Percentiles rank a stretch among this genome's conserved stretches.
Evolutionary conservation across 2,329 filamentous ascomycete genomes (phyloP).

Genomic region (Fusarium oxysporum): DNA sequence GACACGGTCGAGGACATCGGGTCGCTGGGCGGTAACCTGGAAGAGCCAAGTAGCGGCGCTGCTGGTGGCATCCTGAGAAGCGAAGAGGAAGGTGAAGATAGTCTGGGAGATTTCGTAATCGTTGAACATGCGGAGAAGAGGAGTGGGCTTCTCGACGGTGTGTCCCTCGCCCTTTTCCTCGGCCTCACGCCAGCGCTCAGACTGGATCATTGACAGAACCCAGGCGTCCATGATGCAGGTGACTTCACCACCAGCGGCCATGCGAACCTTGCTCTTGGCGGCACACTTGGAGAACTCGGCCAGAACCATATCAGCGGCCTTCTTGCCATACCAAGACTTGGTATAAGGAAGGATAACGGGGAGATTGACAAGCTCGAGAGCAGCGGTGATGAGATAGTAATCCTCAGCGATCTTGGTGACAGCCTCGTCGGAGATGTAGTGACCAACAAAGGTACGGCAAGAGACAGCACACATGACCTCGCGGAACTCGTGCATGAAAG

Average conservation of each 20-base stretch:
- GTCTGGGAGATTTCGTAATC: constrained; percentile 95
- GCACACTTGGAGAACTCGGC: constrained; percentile 91
- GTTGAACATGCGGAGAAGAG: constrained; percentile 85
- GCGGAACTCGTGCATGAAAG: constrained; percentile 93
- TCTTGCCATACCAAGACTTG: constrained; percentile 97
- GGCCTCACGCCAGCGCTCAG: constrained; percentile 82
- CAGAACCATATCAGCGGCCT: constrained; percentile 91
- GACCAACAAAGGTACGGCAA: constrained; percentile 95
- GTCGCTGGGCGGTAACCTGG: constrained; percentile 92
- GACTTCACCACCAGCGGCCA: constrained; percentile 87
- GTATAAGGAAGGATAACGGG: constrained; percentile 95
- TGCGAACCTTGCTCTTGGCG: constrained; percentile 91
- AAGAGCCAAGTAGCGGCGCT: constrained; percentile 95
- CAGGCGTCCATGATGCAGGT: constrained; percentile 97
- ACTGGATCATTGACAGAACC: constrained; percentile 89
- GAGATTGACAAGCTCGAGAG: constrained; percentile 97
- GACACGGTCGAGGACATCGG: constrained; percentile 90
- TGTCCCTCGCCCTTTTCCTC: constrained; percentile 79
- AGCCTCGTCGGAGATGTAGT: constrained; percentile 91
- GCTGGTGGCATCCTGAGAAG: constrained; percentile 96
- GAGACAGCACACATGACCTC: constrained; percentile 96
- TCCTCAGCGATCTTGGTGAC: constrained; percentile 96
- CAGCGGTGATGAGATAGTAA: constrained; percentile 96
- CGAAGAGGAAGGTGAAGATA: constrained; percentile 95
- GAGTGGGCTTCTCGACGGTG: constrained; percentile 81